Evolutionary conservation across 2,329 filamentous ascomycete genomes (phyloP), one percentile per base, ranked within the genome.

Genomic region (Cercospora berteroae): DNA sequence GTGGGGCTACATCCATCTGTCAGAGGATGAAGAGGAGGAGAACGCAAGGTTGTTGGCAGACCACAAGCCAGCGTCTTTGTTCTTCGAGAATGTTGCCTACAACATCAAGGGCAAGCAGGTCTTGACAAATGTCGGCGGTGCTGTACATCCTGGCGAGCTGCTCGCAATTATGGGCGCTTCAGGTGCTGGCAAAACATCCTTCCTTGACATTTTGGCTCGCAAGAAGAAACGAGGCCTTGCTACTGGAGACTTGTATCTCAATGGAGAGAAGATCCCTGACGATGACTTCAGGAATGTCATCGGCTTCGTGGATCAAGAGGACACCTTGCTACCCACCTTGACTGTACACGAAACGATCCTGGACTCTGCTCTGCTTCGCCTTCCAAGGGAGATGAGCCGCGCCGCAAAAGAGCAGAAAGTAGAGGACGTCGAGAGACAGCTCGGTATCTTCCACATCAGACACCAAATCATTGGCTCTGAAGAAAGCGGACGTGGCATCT

Each of bases 121-220:
- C 57, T 83, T 99, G 2, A 85, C 86, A 16, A 88, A 87, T 13
- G 90, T 99, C 36, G 89, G 90, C 71, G 95, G 95, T 57, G 89
- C 93, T 50, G 94, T 94, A n/a, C 90, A 91, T 72, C 93, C 94
- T 2, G 96, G 96, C n/a, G 93, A 99, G 78, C 88, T 98, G 7
- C 92, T 94, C 72, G 95, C 95, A 8, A 96, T 99, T 74, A 99
- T 99, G 94, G 95, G 95, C 65, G 94, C 95, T 7, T 99, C 95
- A 0, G 95, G 95, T 31, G 96, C 95, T 50, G 95, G 95, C 67
- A 99, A 99, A 81, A 99, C 95, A 0, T 97, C 93, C 0, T 98
- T 99, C 79, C 83, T 99, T 55, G 95, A 99, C 77, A 97, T 99
- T 67, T 83, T 99, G 57, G 95, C 95, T 8, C 89, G 94, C 70